Conservation (phyloP, 306 rosid species). For the Vigna nakashimae region DNA sequence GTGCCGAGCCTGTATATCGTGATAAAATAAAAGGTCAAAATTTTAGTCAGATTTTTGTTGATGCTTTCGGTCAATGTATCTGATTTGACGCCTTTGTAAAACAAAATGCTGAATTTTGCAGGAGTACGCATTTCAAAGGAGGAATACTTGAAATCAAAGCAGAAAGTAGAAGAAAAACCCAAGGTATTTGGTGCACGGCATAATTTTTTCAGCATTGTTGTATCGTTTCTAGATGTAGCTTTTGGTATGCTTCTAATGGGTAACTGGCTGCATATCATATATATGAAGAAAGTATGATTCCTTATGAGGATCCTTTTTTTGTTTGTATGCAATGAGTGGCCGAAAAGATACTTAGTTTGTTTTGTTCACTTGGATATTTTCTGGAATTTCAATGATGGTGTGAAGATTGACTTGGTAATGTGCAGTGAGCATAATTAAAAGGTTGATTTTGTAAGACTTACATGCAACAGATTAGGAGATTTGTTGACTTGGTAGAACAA, state of each 20-base stretch:
- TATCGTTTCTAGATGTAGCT: constrained; percentile 29
- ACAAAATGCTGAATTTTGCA: constrained; percentile 47
- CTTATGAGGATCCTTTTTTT: constrained; percentile 5
- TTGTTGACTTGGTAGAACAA: constrained; percentile 15
- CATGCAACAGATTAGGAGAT: background rate
- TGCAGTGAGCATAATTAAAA: background rate
- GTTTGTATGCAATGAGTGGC: constrained; percentile 31
- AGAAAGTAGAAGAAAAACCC: constrained; percentile 82
- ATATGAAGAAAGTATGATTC: constrained; percentile 11
- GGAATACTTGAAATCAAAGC: constrained; percentile 71
- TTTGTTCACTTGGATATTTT: constrained; percentile 17
- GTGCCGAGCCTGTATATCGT: constrained; percentile 80
- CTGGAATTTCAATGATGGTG: constrained; percentile 30
- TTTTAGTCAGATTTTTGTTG: constrained; percentile 34
- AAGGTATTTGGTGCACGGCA: constrained; percentile 62
- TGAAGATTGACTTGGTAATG: constrained; percentile 15
- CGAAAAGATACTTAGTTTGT: constrained; percentile 2
- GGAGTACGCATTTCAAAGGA: constrained; percentile 57
- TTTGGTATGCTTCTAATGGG: constrained; percentile 7
- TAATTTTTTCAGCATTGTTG: constrained; percentile 12
- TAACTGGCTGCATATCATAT: constrained; percentile 31
- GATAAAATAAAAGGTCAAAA: constrained; percentile 75
- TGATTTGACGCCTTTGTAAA: constrained; percentile 31
- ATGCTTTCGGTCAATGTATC: constrained; percentile 35
- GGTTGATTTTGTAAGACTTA: constrained; percentile 32